Evolutionary conservation across 208 protist species (phyloP).

Genomic region (Baffinella frigidus): DNA sequence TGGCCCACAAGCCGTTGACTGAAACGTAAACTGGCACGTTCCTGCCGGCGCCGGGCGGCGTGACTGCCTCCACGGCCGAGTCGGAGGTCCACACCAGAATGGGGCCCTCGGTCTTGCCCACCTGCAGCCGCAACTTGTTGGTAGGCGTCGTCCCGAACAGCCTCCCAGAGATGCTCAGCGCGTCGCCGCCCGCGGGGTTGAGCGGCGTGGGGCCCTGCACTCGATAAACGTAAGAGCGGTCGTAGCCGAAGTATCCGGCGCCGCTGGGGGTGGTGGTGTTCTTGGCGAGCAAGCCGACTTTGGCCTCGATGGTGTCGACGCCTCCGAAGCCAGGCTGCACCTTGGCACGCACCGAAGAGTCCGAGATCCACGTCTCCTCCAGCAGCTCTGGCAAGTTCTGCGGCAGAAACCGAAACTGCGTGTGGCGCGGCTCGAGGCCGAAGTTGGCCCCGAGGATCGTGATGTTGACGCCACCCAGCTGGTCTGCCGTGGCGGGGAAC

Average conservation of each 20-base stretch:
- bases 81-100: neutral
- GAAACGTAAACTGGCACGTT: neutral
- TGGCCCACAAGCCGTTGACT: neutral
- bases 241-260: neutral
- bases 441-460: slow-evolving; percentile 43
- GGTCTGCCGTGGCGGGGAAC: neutral
- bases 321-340: neutral
- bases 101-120: neutral
- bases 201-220: neutral
- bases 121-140: neutral
- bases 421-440: neutral
- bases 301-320: neutral
- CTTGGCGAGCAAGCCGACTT: neutral
- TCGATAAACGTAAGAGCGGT: neutral
- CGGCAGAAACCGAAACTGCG: neutral
- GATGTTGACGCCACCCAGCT: neutral
- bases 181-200: neutral
- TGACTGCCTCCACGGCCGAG: neutral
- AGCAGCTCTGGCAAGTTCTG: too few relatives aligned
- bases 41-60: neutral
- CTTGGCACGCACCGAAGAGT: neutral
- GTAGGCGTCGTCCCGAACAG: neutral
- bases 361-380: too few relatives aligned
- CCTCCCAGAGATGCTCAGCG: neutral
- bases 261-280: neutral